These are phyloP conservation scores for Fusarium musae DNA, from an alignment of 2,329 filamentous ascomycete genomes.

Conservation along the genomic window DNA sequence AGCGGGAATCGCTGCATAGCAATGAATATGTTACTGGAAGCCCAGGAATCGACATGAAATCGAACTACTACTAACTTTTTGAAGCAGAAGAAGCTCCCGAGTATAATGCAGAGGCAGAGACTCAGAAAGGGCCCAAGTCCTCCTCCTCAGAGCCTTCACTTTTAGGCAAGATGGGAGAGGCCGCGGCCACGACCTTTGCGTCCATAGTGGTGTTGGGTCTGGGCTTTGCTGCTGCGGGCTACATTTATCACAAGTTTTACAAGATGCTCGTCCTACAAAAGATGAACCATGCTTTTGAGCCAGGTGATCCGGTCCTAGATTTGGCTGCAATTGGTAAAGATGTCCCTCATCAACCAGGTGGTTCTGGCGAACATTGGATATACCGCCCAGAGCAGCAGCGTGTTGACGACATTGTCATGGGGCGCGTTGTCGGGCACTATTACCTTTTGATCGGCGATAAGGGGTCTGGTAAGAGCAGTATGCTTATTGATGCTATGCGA, in stretches of 20 bases:
- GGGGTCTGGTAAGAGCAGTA: conserved; percentile 94
- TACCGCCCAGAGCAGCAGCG: conserved; percentile 81
- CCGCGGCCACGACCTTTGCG: conserved; percentile 79
- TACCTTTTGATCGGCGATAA: conserved; percentile 94
- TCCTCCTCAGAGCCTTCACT: conserved; percentile 51
- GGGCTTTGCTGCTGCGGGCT: conserved; percentile 74
- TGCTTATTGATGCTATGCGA: conserved; percentile 94
- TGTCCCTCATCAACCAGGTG: conserved; percentile 57
- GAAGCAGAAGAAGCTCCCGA: conserved; percentile 15
- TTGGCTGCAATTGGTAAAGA: conserved; percentile 75
- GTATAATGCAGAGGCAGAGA: conserved; percentile 1
- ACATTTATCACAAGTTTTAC: conserved; percentile 84
- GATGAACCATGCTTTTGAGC: conserved; percentile 90
- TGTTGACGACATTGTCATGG: conserved; percentile 85
- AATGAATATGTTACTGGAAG: neutral
- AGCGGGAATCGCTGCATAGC: neutral
- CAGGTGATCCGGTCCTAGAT: conserved; percentile 89
- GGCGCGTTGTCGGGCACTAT: conserved; percentile 81
- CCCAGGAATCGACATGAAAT: neutral
- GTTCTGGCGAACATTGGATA: conserved; percentile 72
- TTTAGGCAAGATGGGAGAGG: conserved; percentile 74
- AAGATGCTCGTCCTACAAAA: conserved; percentile 92
- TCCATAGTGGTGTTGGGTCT: conserved; percentile 77
- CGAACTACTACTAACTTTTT: conserved; percentile 14
- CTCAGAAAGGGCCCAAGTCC: conserved; percentile 4